Evolutionary conservation across 129 eudicot genomes (phyloP), one percentile per base, ranked within the genome.

Genomic region (Logfia minima): DNA sequence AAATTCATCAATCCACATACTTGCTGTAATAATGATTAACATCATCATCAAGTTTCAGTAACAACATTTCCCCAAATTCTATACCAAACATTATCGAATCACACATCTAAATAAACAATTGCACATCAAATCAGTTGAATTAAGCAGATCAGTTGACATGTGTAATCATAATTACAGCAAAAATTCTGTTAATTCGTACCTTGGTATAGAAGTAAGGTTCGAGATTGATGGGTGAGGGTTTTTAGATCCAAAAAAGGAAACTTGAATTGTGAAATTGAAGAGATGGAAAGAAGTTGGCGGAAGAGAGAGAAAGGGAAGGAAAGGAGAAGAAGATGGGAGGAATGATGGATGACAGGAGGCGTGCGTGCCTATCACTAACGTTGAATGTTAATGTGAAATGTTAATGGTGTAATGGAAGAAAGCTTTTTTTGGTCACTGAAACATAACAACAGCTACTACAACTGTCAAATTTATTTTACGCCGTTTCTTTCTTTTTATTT

Each of bases 361-460:
- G 67, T 48, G 70, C 96, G 97, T 92, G 97, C 96, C 86, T 86
- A 83, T 89, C 97, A 89, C 97, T 92, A 87, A 89, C n/a, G 31
- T 83, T 61, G 83, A 48, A 48, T 48, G 55, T 48, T 48, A 45
- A 22, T 11, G 17, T 61, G 83, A 48, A 48, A 48, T 14, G 51
- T 43, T 14, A 13, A 48, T 45, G 53, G 18, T 45, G 17, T 45
- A 45, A 13, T 48, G 55, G 55, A 48, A 48, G 55, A 48, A 48
- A 3, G 13, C 11, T 48, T 48, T 48, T 48, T 48, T 48, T 48
- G 55, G 55, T 48, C 55, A 48, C 59, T 22, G 69, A 51, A 80
- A 80, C 84, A 48, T 71, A 71, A 70, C 84, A 74, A 83, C 84
- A 72, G 35, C 62, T 73, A 52, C 55, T 52, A 73, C 74, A 80